Base-by-base conservation (phyloP, 768 basidiomycete species). In the Calocybe cyanea region DNA sequence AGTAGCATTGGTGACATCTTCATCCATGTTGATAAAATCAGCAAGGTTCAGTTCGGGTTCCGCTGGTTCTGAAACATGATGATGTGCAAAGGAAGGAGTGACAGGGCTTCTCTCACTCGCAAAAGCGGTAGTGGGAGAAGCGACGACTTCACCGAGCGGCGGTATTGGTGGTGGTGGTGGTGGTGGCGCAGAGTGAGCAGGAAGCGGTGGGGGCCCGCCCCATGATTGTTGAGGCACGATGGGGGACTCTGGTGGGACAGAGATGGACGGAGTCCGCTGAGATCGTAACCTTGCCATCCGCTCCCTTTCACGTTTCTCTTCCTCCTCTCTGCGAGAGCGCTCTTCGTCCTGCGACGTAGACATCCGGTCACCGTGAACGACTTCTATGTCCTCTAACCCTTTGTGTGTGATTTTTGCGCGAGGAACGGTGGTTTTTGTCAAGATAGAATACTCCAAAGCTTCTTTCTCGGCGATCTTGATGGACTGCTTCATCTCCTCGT, bases 351-450 rank as follows among this genome's bases (percentile, higher is more conserved):
- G 68, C 40, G 53, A 41, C 38, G 58, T 64, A 47, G 63, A 56
- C 23, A 57, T 51, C 36, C 31, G 8, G 9, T 65, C 64, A 11
- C 81, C 84, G 54, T 80, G 78, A 44, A 84, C 66, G 62, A 83
- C 83, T 63, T 95, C 92, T 57, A 95, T 91, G 57, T 91, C 85
- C 71, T 93, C 85, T 51, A 93, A 67, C 42, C 92, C 92, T 66
- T 95, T 95, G 72, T 93, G 92, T 20, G 92, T 95, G 50, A 92
- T 86, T 64, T 93, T 94, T 25, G 77, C 76, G 55, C 75, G 73
- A 43, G 91, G 87, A 18, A 78, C 74, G 7, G 71, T 68, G 7
- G 78, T 72, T 64, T 85, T 87, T 59, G 81, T 77, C 49, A 93
- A 68, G 54, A 94, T 93, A 7, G 90, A 90, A 63, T 92, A 83